Base-by-base conservation (phyloP, 495 filamentous ascomycete genomes). In the Lichenothelia convexa region DNA sequence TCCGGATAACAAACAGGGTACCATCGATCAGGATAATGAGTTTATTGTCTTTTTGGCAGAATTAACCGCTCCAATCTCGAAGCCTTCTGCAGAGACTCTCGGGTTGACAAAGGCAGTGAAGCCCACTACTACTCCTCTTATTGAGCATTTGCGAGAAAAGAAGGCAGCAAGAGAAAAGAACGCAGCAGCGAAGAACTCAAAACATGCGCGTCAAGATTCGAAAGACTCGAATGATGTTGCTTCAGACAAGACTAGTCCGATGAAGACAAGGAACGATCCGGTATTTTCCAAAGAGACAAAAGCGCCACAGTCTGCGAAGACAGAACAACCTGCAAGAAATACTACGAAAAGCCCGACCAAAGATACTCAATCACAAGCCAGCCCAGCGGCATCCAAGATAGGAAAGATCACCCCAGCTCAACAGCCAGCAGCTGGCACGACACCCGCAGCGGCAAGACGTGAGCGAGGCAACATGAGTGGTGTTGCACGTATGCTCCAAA, bases 21-120 rank as follows among this genome's bases (percentile, higher is more conserved):
- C 82, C 4, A 94, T 97, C 40, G 89, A 97, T 45, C 83, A 87
- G 47, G 89, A 97, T 51, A 72, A 78, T 0, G 89, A 95, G 39
- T 95, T 95, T 44, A 91, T 93, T 57, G 70, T 70, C 16, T 97
- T 95, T 49, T 69, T 97, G 5, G 80, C 91, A 54, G 75, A 70
- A 33, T 67, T 93, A 6, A 89, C 85, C 2, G 78, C 80, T 35
- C 84, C 84, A 0, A 68, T 78, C 20, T 57, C 62, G 5, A 75
- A 69, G 41, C 54, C 68, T 3, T 30, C 52, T 0, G 34, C 59
- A 5, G 56, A 11, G 57, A 63, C 21, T 29, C 43, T 29, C 60
- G 54, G 3, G 22, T 30, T 22, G 19, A 75, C 79, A 47, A 68
- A 70, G 33, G 59, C 63, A 36, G 70, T 71, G 19, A 73, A 78